phyloP scores from a whole-genome alignment of 1,139 yeast species.

The Hyphopichia burtonii region DNA sequence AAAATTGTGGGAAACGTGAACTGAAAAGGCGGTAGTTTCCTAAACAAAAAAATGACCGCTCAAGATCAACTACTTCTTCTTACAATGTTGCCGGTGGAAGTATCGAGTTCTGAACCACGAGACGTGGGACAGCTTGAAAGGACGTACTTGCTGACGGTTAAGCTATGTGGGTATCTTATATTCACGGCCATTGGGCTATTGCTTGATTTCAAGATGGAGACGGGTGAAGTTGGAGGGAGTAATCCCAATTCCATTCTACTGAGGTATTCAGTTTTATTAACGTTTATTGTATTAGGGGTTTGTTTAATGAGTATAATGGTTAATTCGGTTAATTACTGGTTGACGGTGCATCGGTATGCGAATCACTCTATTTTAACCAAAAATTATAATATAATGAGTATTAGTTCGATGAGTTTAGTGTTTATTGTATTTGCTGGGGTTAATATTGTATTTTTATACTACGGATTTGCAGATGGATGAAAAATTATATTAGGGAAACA shows the following conservation, averaged over 20 bases:
- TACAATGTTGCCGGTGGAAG: constrained; percentile 12
- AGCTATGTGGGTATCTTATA: constrained; percentile 2
- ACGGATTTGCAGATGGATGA: background rate
- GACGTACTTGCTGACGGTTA: constrained; percentile 37
- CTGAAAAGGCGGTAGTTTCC: background rate
- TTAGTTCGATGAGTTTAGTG: constrained; percentile 1
- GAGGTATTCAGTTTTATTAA: background rate
- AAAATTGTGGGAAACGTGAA: background rate
- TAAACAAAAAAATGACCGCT: background rate
- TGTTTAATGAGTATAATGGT: constrained; percentile 1
- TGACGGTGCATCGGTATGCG: background rate
- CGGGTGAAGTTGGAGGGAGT: background rate
- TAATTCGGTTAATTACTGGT: constrained; percentile 1
- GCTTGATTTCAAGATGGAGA: constrained; percentile 4
- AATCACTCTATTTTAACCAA: background rate
- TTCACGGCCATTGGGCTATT: constrained; percentile 1
- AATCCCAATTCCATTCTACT: background rate
- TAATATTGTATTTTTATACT: constrained; percentile 1
- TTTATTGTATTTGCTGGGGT: background rate
- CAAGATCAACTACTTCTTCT: background rate
- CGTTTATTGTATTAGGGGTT: constrained; percentile 2
- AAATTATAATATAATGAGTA: constrained; percentile 2
- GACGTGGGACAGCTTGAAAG: constrained; percentile 65
- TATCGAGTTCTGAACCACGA: constrained; percentile 55
- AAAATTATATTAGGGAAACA: too few species aligned